Base-by-base conservation (phyloP, 2,329 filamentous ascomycete species). In the Leptographium lundbergii region DNA sequence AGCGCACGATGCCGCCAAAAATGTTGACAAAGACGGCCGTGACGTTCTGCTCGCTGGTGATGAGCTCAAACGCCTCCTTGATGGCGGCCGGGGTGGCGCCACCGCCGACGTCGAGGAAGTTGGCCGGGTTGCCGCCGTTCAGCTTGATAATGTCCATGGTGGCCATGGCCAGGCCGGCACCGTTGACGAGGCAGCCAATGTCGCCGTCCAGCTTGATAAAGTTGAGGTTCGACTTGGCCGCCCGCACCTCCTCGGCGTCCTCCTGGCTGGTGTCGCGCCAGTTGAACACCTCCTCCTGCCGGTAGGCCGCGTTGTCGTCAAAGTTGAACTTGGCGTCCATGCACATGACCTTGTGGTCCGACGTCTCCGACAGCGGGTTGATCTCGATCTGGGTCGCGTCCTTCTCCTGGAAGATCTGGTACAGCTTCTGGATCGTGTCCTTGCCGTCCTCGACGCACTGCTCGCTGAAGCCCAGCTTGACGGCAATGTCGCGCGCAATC, bases 71-170 rank as follows among this genome's bases (percentile, higher is more conserved):
- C 66, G 94, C 94, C 76, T 94, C 88, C 80, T 91, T 89, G 77
- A 99, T 99, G 68, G 94, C 94, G 66, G 91, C 87, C 39, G 94
- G 91, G 62, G 94, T 99, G 66, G 94, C 94, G 80, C 94, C 94
- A 73, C 94, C 94, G 71, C 94, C 94, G 67, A 99, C 94, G 73
- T 99, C 94, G 67, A 99, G 82, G 86, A 99, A 99, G 85, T 99
- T 99, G 68, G 94, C 94, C 63, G 94, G 94, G 71, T 84, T 80
- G 64, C 94, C 94, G 67, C 94, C 94, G 78, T 97, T 99, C 64
- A 99, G 84, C 85, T 99, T 97, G 84, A 99, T 99, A 75, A 99
- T 97, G 76, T 99, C 94, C 94, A 99, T 99, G 73, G 94, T 99
- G 64, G 94, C 94, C 94, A 99, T 99, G 77, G 94, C 94, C 66